These are phyloP conservation scores for Xylariaceae sp. DNA, from an alignment of 2,329 filamentous ascomycete genomes.

Conservation along the genomic window DNA sequence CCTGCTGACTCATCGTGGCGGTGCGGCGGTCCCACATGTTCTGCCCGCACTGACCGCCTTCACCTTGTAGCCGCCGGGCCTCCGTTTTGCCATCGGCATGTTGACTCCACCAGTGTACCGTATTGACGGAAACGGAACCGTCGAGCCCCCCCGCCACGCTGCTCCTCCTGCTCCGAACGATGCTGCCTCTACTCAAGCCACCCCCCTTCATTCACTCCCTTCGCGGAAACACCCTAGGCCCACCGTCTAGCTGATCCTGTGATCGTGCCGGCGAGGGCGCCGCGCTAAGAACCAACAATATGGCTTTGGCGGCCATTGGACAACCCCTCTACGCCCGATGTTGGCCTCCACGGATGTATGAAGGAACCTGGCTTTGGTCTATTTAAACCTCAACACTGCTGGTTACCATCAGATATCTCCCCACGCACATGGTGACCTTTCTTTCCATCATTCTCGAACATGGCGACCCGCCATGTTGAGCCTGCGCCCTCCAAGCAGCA, in stretches of 20 bases:
- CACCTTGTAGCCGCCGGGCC: constrained; percentile 2
- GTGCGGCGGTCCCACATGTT: not conserved
- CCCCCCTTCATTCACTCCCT: not conserved
- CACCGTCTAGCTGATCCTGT: not conserved
- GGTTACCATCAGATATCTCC: not conserved
- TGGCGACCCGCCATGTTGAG: not conserved
- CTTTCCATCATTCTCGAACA: constrained; percentile 5
- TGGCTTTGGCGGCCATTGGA: not conserved
- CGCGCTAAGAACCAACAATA: not conserved
- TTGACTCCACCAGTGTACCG: not conserved
- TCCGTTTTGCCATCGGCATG: constrained; percentile 5
- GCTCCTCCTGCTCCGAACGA: not conserved
- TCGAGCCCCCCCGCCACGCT: not conserved
- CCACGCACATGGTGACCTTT: not conserved
- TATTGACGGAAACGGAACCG: constrained; percentile 9
- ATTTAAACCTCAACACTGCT: not conserved
- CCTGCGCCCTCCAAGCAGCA: not conserved
- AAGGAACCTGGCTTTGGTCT: not conserved
- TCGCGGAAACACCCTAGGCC: not conserved
- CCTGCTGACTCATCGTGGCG: constrained; percentile 4
- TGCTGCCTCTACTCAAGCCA: not conserved
- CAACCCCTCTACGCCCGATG: not conserved
- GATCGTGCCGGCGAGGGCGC: not conserved
- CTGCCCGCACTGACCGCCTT: not conserved
- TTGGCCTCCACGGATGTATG: not conserved